Conservation (phyloP, 2,329 filamentous ascomycete genomes). For the Lachnellula arida region DNA sequence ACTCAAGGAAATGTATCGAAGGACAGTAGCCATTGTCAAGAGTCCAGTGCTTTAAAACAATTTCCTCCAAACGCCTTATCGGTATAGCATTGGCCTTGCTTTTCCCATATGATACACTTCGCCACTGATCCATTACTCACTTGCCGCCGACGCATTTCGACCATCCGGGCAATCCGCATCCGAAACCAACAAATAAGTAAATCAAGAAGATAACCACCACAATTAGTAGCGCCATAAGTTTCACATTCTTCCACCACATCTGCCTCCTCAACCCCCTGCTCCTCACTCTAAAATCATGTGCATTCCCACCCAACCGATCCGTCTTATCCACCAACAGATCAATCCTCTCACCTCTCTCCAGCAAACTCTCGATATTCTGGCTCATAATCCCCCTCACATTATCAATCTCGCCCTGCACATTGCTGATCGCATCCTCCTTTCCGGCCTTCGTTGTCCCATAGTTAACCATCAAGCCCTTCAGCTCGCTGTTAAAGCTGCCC, state of each 20-base stretch:
- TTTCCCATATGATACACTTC: not conserved
- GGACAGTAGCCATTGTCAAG: not conserved
- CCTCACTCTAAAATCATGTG: slow-evolving; percentile 83
- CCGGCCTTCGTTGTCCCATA: slow-evolving; percentile 75
- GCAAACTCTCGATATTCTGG: slow-evolving; percentile 83
- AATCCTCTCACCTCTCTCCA: slow-evolving; percentile 89
- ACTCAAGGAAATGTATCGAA: not conserved
- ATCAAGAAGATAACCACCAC: slow-evolving; percentile 69
- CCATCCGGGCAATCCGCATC: slow-evolving; percentile 61
- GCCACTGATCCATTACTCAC: not conserved
- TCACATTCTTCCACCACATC: slow-evolving; percentile 99
- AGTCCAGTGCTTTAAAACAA: not conserved
- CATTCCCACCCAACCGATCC: slow-evolving; percentile 80
- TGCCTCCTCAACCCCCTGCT: slow-evolving; percentile 80
- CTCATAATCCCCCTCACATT: slow-evolving; percentile 92
- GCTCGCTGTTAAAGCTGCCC: slow-evolving; percentile 75
- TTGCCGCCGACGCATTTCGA: slow-evolving; percentile 28
- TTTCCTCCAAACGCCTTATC: not conserved
- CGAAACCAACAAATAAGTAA: slow-evolving; percentile 68
- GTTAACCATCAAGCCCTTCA: slow-evolving; percentile 74
- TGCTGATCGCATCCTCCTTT: slow-evolving; percentile 75
- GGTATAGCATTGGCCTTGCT: not conserved
- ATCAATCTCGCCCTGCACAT: slow-evolving; percentile 85
- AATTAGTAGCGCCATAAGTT: slow-evolving; percentile 76
- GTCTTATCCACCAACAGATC: slow-evolving; percentile 96